Evolutionary conservation across 768 basidiomycete genomes (phyloP), one percentile per base, ranked within the genome.

Genomic region (Rhizopogon rudus): DNA sequence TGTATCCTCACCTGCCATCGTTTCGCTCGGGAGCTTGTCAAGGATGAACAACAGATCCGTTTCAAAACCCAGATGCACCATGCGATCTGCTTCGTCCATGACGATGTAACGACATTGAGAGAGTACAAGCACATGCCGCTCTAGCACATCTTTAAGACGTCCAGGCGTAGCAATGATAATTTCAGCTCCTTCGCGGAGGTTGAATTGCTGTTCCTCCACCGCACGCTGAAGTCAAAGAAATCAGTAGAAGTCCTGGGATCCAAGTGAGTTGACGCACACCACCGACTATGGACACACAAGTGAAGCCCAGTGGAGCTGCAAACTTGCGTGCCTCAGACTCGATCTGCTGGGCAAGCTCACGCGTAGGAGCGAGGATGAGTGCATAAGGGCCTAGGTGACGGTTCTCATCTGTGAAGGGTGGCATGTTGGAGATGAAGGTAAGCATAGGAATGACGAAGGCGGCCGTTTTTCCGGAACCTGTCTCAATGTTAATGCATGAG

Each of bases 41-140:
- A 99, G 75, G 63, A 99, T 98, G 70, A 92, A 97, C 25, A 89
- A 93, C 44, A 99, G 74, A 68, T 97, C 95, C 14, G 81, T 83
- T 71, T 99, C 97, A 68, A 99, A 99, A 14, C 97, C 97, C 31
- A 98, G 84, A 65, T 95, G 87, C 58, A 99, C 95, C 97, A 99
- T 98, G 51, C 97, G 84, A 70, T 99, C 97, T 14, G 97, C 97
- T 77, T 99, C 97, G 69, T 99, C 97, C 97, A 99, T 97, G 61
- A 99, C 96, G 56, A 99, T 87, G 66, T 99, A 98, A 2, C 93
- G 92, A 71, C 97, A 98, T 71, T 99, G 97, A 6, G 91, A 89
- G 43, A 99, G 81, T 17, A 99, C 97, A 42, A 99, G 79, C 44
- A 98, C 93, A 69, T 90, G 91, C 20, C 94, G 86, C 73, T 99